phyloP scores from a whole-genome alignment of 805 yeast genomes.

The Pichia phayaonensis region DNA sequence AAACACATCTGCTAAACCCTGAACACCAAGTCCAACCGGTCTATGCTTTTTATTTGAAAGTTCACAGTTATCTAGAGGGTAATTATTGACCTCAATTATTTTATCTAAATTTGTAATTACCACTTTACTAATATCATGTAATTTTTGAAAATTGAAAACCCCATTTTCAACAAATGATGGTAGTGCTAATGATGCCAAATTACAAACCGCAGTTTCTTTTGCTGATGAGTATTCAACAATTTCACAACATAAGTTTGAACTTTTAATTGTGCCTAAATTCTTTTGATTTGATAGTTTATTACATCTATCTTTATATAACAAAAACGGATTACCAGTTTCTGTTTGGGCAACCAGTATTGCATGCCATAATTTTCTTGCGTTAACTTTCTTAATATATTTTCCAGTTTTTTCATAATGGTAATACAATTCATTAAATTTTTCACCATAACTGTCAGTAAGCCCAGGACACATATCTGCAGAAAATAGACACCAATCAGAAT shows the following conservation, averaged over 20 bases:
- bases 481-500: conserved; percentile 81
- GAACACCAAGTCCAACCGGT: conserved; percentile 97
- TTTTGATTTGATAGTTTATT: conserved; percentile 83
- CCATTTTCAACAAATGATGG: conserved; percentile 58
- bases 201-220: conserved; percentile 95
- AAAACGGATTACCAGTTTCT: conserved; percentile 94
- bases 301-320: conserved; percentile 90
- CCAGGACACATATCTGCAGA: conserved; percentile 90
- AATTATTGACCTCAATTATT: conserved; percentile 77
- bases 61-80: conserved; percentile 75
- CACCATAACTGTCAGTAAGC: conserved; percentile 73
- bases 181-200: conserved; percentile 83
- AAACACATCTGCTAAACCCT: conserved; percentile 89
- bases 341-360: conserved; percentile 87
- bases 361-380: conserved; percentile 88
- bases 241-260: conserved; percentile 92
- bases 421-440: conserved; percentile 68
- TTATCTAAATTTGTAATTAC: conserved; percentile 71
- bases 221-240: conserved; percentile 86
- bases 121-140: conserved; percentile 73
- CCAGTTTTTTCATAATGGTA: conserved; percentile 65
- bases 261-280: conserved; percentile 86
- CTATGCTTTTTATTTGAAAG: conserved; percentile 74
- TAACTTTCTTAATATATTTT: conserved; percentile 53
- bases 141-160: conserved; percentile 59